Base-by-base conservation (phyloP, 2,329 filamentous ascomycete species). In the Claviceps quebecensis region DNA sequence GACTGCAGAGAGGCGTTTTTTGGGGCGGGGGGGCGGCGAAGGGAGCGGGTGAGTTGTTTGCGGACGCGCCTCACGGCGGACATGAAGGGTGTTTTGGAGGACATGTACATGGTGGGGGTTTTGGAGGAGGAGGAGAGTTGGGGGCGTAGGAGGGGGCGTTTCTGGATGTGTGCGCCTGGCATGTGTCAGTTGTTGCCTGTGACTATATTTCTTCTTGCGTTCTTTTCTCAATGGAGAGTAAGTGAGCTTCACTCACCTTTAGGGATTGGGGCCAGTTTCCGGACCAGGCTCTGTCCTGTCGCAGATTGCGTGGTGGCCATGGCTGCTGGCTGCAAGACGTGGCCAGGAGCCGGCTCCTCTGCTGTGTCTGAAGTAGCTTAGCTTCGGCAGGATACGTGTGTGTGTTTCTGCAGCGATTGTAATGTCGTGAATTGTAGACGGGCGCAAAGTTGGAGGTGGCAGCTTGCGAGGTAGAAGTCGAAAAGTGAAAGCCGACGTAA, bases 31-130 rank as follows among this genome's bases (percentile, higher is more conserved):
- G 66, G 63, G 22, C 65, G 57, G 46, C 61, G 67, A 13, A 74
- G 69, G 4, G 76, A 72, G 39, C 75, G 71, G 45, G 77, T 70
- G 4, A 89, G 77, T 1, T 81, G 74, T 54, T 79, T 79, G 54
- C 79, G 77, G 14, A 82, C 76, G 48, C 84, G 81, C 59, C 80
- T 80, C 13, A 86, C 74, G 4, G 78, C 72, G 11, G 83, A 77
- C 65, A 87, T 77, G 69, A 87, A 86, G 6, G 82, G 80, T 0
- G 83, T 81, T 39, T 71, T 71, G 41, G 76, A 67, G 39, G 78
- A 80, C 52, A 89, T 72, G 68, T 87, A 87, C 64, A 89, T 72
- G 54, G 77, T 62, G 45, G 65, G 67, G 7, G 67, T 61, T 48
- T 69, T 71, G 47, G 71, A 69, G 19, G 72, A 70, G 14, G 65